These are phyloP conservation scores for Globisporangium nunn DNA, from an alignment of 352 stramenopile genomes.

Conservation along the genomic window DNA sequence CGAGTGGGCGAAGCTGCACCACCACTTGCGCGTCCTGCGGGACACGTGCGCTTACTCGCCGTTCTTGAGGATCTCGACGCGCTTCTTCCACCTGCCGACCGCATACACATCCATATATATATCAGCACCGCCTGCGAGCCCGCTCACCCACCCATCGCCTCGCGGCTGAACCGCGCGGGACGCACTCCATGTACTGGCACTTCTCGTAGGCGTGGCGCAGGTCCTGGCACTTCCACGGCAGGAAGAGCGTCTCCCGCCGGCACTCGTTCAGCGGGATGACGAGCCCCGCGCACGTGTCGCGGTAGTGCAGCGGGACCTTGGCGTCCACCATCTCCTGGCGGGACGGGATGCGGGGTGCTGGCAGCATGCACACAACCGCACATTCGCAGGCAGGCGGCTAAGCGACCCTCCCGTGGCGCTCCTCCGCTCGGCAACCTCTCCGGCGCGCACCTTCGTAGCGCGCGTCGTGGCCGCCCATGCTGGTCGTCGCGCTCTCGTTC, in stretches of 20 bases:
- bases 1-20: not conserved
- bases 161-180: not conserved
- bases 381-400: not conserved
- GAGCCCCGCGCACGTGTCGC: slow-evolving; percentile 94
- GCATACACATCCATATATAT: not conserved
- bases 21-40: not conserved
- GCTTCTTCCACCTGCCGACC: slow-evolving; percentile 67
- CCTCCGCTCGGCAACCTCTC: no score
- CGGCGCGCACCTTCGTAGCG: slow-evolving; percentile 52
- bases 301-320: slow-evolving; percentile 91
- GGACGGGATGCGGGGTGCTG: slow-evolving; percentile 67
- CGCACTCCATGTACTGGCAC: slow-evolving; percentile 93
- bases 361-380: not conserved
- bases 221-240: slow-evolving; percentile 95
- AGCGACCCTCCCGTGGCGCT: not conserved
- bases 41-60: slow-evolving; percentile 26
- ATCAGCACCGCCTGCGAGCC: not conserved
- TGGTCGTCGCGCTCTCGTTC: slow-evolving; percentile 25
- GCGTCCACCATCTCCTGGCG: slow-evolving; percentile 92
- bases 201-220: slow-evolving; percentile 98
- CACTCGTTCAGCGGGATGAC: slow-evolving; percentile 95
- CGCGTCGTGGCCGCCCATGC: slow-evolving; percentile 54
- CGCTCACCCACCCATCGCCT: not conserved
- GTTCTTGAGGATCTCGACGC: slow-evolving; percentile 76
- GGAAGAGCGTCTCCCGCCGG: slow-evolving; percentile 90